phyloP scores from a whole-genome alignment of 2,329 filamentous ascomycete species.

The Trichoderma gracile region DNA sequence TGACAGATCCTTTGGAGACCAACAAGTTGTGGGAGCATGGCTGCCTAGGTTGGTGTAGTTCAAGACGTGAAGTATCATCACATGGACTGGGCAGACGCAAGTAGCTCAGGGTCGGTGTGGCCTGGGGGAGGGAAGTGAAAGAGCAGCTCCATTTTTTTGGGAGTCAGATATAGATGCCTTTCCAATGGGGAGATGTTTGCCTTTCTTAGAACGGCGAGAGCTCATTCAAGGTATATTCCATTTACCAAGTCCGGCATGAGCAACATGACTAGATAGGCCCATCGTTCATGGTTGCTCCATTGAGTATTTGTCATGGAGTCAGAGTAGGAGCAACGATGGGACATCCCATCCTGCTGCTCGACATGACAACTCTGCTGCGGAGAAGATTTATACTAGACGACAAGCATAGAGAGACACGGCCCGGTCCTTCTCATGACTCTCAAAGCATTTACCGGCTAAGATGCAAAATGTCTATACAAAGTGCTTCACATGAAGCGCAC shows the following conservation, averaged over 20 bases:
- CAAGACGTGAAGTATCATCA: background rate
- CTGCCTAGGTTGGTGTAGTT: background rate
- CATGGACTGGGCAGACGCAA: background rate
- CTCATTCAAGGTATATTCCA: slow-evolving; percentile 47
- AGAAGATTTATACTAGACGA: too few species aligned
- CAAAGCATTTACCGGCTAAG: background rate
- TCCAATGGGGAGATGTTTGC: slow-evolving; percentile 42
- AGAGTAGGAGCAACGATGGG: too few species aligned
- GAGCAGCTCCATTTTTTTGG: background rate
- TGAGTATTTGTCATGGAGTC: too few species aligned
- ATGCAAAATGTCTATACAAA: background rate
- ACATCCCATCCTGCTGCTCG: too few species aligned
- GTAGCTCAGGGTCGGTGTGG: background rate
- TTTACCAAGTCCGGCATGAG: slow-evolving; percentile 54
- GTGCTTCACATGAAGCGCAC: too few species aligned
- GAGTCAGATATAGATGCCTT: background rate
- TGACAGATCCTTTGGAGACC: background rate
- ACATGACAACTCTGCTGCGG: too few species aligned
- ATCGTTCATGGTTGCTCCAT: slow-evolving; percentile 28
- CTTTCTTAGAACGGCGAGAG: slow-evolving; percentile 45
- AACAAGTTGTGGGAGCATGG: background rate
- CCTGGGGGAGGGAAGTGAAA: background rate
- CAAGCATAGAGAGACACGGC: too few species aligned
- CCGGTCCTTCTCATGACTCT: too few species aligned
- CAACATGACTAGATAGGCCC: slow-evolving; percentile 45